Evolutionary conservation across 495 filamentous ascomycete species (phyloP).

Genomic region (Penicillium bovifimosum): DNA sequence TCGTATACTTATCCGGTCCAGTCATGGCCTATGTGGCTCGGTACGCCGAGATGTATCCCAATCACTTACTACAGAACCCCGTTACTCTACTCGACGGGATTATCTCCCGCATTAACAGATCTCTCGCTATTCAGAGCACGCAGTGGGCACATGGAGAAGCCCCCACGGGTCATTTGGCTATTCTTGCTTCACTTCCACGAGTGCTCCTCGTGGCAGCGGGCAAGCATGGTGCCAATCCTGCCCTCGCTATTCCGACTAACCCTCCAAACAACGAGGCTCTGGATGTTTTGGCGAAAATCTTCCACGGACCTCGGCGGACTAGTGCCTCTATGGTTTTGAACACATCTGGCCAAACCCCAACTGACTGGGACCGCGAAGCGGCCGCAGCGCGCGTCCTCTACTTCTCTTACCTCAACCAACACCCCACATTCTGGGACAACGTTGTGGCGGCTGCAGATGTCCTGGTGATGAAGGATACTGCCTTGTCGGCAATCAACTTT

Average conservation of each 20-base stretch:
- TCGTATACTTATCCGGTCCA: slow-evolving; percentile 47
- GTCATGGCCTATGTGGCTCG: slow-evolving; percentile 54
- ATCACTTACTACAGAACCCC: slow-evolving; percentile 47
- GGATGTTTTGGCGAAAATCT: slow-evolving; percentile 48
- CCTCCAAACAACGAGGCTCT: slow-evolving; percentile 49
- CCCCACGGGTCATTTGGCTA: slow-evolving; percentile 49
- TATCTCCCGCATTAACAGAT: slow-evolving; percentile 39
- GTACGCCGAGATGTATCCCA: slow-evolving; percentile 51
- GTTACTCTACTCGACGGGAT: slow-evolving; percentile 37
- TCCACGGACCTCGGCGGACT: slow-evolving; percentile 45
- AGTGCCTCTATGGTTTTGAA: slow-evolving; percentile 24
- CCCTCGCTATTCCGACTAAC: slow-evolving; percentile 45
- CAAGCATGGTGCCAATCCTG: slow-evolving; percentile 37
- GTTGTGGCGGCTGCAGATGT: slow-evolving; percentile 51
- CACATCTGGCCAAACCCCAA: slow-evolving; percentile 32
- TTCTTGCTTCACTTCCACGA: slow-evolving; percentile 55
- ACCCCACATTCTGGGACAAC: slow-evolving; percentile 47
- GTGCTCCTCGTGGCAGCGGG: slow-evolving; percentile 47
- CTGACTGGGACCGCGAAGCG: slow-evolving; percentile 40
- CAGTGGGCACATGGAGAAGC: slow-evolving; percentile 48
- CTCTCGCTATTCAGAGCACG: slow-evolving; percentile 39
- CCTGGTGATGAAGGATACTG: slow-evolving; percentile 53
- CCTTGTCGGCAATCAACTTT: slow-evolving; percentile 50
- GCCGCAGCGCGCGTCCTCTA: slow-evolving; percentile 54
- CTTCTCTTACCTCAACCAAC: slow-evolving; percentile 47